phyloP scores from a whole-genome alignment of 768 basidiomycete genomes.

The Krasilnikovozyma curviuscula region DNA sequence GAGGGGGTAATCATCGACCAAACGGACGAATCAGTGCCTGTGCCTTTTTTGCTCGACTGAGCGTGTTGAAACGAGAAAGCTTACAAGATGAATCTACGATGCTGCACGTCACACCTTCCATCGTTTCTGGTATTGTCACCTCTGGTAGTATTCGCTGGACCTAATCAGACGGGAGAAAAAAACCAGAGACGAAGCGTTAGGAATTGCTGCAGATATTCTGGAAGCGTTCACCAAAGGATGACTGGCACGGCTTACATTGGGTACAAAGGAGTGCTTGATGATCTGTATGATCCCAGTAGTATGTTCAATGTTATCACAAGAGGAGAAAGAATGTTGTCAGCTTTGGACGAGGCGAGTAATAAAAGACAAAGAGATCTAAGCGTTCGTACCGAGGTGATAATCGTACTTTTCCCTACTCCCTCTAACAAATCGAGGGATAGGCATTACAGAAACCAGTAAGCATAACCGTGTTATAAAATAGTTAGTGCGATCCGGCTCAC shows the following conservation, averaged over 20 bases:
- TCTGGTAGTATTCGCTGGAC: slow-evolving; percentile 90
- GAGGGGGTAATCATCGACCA: neutral
- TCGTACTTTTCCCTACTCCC: slow-evolving; percentile 94
- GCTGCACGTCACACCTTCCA: slow-evolving; percentile 92
- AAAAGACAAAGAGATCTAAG: neutral
- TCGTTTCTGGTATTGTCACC: slow-evolving; percentile 93
- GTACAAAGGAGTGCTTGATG: slow-evolving; percentile 85
- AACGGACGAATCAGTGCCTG: neutral
- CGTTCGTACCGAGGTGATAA: slow-evolving; percentile 49
- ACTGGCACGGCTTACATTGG: slow-evolving; percentile 41
- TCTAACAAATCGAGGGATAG: slow-evolving; percentile 34
- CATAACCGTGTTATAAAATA: neutral
- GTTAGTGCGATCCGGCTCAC: slow-evolving; percentile 30
- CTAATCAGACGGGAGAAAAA: slow-evolving; percentile 28
- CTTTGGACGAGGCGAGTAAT: neutral
- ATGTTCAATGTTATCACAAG: no score
- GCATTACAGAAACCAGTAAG: neutral
- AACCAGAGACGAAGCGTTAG: neutral
- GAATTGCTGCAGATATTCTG: neutral
- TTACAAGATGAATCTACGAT: slow-evolving; percentile 92
- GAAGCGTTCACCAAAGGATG: neutral
- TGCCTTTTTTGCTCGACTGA: no score
- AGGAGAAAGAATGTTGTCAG: neutral
- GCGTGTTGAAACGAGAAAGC: slow-evolving; percentile 18
- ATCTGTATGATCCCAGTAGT: no score